Base-by-base conservation (phyloP, 305 asterid species). In the Plantago lanceolata region DNA sequence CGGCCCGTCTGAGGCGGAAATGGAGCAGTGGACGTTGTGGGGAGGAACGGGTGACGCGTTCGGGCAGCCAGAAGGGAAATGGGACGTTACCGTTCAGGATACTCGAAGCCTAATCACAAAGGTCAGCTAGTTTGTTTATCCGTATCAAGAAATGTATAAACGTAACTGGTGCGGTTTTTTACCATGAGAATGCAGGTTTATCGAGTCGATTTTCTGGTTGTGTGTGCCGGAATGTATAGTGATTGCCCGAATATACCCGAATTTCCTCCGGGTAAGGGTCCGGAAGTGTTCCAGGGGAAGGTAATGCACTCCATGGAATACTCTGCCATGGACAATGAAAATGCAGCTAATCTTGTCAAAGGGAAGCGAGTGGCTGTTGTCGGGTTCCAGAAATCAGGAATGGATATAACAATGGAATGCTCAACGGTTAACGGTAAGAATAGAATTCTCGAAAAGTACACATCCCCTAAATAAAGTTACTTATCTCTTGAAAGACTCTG, bases 261-360 rank as follows among this genome's bases (percentile, higher is more conserved):
- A 13, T 75, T 79, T 59, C 79, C 77, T 21, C 61, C 57, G 0
- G 80, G 66, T 3, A 65, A 65, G 31, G 84, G 81, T 0, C 87
- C 87, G 0, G 69, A 79, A 64, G 75, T 19, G 6, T 82, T 79
- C 47, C 48, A 61, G 4, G 84, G 84, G n/a, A 54, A 73, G 48
- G 81, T 73, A 3, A 75, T 82, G 35, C 87, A 79, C 57, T 82
- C 87, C 64, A 82, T 76, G 75, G 82, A 79, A 2, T 79, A 77
- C 61, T 70, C 80, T 48, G 60, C 63, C 13, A 73, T 78, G 89
- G 81, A 75, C 19, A 15, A 61, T 19, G 69, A 57, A 16, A 44
- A 19, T 15, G 86, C 81, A 1, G 62, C 66, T 57, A 63, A 75
- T 29, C 59, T 74, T 14, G 43, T 81, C 15, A 63, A 53, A 72